These are phyloP conservation scores for Trametes maxima DNA, from an alignment of 768 basidiomycete genomes.

Conservation along the genomic window DNA sequence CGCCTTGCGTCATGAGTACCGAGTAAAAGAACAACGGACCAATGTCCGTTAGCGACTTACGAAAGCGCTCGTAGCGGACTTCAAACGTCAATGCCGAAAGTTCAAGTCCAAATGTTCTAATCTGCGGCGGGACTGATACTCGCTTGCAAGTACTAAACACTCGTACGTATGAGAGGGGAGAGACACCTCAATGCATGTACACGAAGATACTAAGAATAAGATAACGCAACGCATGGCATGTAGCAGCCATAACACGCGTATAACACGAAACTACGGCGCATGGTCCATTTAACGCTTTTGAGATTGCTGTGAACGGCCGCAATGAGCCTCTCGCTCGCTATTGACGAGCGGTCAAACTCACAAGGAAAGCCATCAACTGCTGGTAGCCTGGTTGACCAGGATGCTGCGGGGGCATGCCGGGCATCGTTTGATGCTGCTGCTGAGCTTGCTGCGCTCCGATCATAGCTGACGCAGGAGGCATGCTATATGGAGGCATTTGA, in stretches of 20 bases:
- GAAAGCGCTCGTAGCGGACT: conserved; percentile 4
- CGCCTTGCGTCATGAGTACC: not conserved
- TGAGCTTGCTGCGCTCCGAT: conserved; percentile 29
- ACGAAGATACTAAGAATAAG: conserved; percentile 20
- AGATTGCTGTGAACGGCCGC: not conserved
- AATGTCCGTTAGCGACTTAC: not conserved
- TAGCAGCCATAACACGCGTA: too few relatives aligned
- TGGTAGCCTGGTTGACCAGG: conserved; percentile 51
- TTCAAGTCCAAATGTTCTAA: too few relatives aligned
- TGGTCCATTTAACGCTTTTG: conserved; percentile 14
- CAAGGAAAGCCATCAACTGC: conserved; percentile 71
- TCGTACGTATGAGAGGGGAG: not conserved
- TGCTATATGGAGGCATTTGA: conserved; percentile 37
- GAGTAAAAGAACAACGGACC: not conserved
- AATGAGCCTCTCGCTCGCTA: not conserved
- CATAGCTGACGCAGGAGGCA: conserved; percentile 37
- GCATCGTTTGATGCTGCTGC: conserved; percentile 37
- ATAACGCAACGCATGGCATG: not conserved
- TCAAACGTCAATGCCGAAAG: not conserved
- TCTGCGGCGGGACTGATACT: too few relatives aligned
- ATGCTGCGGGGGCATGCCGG: conserved; percentile 39
- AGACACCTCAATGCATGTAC: not conserved
- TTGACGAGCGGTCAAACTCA: conserved; percentile 36
- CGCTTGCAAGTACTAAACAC: too few relatives aligned
- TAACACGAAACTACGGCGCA: not conserved